Evolutionary conservation across 1,284 basidiomycete genomes (phyloP).

Genomic region (Phellopilus nigrolimitatus): DNA sequence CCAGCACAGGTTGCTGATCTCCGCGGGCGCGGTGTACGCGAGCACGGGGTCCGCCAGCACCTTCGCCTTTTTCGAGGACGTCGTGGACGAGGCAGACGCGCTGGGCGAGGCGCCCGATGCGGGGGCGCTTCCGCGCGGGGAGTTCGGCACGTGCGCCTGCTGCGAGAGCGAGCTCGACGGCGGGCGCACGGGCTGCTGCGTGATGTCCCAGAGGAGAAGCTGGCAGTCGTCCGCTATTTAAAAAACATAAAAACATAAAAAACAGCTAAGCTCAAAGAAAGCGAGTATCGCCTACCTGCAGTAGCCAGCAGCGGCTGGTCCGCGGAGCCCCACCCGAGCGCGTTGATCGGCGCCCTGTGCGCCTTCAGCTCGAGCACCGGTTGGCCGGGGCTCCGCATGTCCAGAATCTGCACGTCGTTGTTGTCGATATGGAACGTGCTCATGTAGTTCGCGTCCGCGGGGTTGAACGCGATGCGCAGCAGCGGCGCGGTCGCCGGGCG

Average conservation of each 20-base stretch:
- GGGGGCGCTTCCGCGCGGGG: conserved; percentile 37
- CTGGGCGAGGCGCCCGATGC: neutral
- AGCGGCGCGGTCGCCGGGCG: conserved; percentile 77
- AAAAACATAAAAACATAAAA: neutral
- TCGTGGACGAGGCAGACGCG: conserved; percentile 28
- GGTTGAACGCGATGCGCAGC: conserved; percentile 82
- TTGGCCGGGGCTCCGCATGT: conserved; percentile 91
- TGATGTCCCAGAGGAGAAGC: conserved; percentile 84
- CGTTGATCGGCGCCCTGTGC: conserved; percentile 74
- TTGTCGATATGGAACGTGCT: conserved; percentile 93
- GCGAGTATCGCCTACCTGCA: conserved; percentile 50
- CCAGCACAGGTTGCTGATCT: conserved; percentile 88
- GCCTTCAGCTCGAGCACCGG: conserved; percentile 87
- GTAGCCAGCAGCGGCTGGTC: conserved; percentile 81
- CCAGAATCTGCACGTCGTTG: conserved; percentile 81
- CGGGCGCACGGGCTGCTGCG: conserved; percentile 39
- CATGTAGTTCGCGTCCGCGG: conserved; percentile 84
- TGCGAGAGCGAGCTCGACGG: conserved; percentile 47
- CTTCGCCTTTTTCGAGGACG: conserved; percentile 66
- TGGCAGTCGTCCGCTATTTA: conserved; percentile 84
- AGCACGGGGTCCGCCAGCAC: conserved; percentile 70
- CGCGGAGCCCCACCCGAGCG: conserved; percentile 82
- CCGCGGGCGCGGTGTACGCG: conserved; percentile 76
- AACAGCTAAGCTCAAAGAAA: no score
- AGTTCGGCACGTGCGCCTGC: conserved; percentile 65